Conservation (phyloP, 257 asterid species). For the Solanum sparsipilum region DNA sequence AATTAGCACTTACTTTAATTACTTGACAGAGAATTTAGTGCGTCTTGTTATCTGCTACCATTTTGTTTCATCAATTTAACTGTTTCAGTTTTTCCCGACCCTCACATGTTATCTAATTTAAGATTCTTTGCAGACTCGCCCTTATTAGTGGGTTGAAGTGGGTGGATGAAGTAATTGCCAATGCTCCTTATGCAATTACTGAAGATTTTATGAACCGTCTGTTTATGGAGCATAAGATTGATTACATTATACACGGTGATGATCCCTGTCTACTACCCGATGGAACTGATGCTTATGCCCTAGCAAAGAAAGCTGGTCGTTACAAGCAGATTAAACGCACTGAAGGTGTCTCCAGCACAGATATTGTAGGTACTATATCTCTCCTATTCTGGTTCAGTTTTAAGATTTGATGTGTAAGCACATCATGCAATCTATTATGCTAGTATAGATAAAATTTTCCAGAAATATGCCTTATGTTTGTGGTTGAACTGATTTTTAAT, state of each 20-base stretch:
- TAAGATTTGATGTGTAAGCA: neutral
- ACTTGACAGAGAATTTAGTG: neutral
- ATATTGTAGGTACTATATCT: conserved; percentile 19
- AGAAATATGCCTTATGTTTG: neutral
- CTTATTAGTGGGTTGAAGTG: conserved; percentile 15
- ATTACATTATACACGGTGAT: conserved; percentile 14
- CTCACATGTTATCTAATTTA: conserved; percentile 7
- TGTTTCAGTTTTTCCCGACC: neutral
- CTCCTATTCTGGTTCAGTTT: conserved; percentile 8
- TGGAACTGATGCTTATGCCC: conserved; percentile 18
- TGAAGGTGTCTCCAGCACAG: conserved; percentile 17
- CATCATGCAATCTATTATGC: neutral
- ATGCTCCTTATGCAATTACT: conserved; percentile 12
- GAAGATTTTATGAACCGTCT: conserved; percentile 14
- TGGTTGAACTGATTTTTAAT: neutral
- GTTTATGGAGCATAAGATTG: conserved; percentile 8
- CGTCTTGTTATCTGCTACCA: neutral
- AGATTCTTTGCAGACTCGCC: conserved; percentile 16
- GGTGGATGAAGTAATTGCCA: conserved; percentile 8
- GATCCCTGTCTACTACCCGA: conserved; percentile 10
- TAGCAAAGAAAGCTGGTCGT: conserved; percentile 9
- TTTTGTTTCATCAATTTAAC: neutral
- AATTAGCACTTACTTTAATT: neutral
- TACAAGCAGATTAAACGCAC: conserved; percentile 17
- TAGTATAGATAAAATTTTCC: neutral